A percentile compares a stretch with the other conserved stretches of the same genome.
Conservation (phyloP, 257 asterid species). For the Thymus quinquecostatus region DNA sequence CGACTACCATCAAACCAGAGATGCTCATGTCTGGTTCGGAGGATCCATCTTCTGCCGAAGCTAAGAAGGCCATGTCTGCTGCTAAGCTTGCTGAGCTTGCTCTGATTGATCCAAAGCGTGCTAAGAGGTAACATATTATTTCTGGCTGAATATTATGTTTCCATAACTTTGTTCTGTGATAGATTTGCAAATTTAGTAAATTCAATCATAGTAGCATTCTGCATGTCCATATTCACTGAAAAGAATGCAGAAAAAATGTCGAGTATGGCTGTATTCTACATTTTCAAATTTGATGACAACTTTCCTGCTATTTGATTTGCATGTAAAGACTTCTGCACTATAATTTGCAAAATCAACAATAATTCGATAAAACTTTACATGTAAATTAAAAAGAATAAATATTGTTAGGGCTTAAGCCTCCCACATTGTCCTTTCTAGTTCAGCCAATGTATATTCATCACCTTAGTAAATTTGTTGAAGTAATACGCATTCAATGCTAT, state of each 20-base stretch:
- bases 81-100: conserved; percentile 99
- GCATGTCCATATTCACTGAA: not conserved
- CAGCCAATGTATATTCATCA: not conserved
- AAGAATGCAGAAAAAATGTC: too few species aligned
- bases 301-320: too few species aligned
- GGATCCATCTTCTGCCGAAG: conserved; percentile 70
- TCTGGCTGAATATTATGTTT: not conserved
- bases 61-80: conserved; percentile 91
- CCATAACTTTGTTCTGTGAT: not conserved
- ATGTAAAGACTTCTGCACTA: too few species aligned
- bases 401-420: too few species aligned
- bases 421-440: too few species aligned
- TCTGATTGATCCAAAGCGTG: conserved; percentile 93
- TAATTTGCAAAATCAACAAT: too few species aligned
- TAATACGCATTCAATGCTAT: conserved; percentile 15
- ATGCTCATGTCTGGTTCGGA: conserved; percentile 80
- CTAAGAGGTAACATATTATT: conserved; percentile 68
- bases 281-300: too few species aligned
- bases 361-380: too few species aligned
- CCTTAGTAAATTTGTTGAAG: conserved; percentile 7
- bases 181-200: not conserved
- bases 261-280: too few species aligned
- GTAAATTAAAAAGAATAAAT: too few species aligned
- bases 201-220: not conserved
- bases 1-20: conserved; percentile 80